phyloP scores from a whole-genome alignment of 2,329 filamentous ascomycete genomes.

The Penicillium sp. region DNA sequence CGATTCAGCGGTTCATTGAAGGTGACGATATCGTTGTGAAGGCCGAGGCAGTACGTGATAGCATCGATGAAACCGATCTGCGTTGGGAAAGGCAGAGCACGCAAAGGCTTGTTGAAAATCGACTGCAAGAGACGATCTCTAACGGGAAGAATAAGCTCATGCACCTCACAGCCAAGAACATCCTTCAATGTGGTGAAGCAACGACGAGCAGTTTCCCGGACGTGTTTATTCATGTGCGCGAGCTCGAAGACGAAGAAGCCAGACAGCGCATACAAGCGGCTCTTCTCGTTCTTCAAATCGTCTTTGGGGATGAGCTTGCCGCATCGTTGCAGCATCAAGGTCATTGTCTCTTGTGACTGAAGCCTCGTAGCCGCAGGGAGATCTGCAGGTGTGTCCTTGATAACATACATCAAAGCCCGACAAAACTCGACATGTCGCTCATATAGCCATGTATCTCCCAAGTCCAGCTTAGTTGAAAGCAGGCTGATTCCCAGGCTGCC shows the following conservation, averaged over 20 bases:
- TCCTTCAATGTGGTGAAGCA: constrained; percentile 79
- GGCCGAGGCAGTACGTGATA: constrained; percentile 87
- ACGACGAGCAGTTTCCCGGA: constrained; percentile 79
- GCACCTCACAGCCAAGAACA: constrained; percentile 72
- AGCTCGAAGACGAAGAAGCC: constrained; percentile 83
- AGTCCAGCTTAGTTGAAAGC: constrained; percentile 76
- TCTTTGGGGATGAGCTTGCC: constrained; percentile 77
- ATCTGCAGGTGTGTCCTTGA: constrained; percentile 96
- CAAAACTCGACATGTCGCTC: constrained; percentile 84
- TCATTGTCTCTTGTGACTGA: constrained; percentile 78
- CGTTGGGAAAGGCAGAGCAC: constrained; percentile 86
- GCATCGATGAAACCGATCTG: constrained; percentile 99
- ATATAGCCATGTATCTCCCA: constrained; percentile 80
- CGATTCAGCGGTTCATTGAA: constrained; percentile 92
- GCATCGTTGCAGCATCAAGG: constrained; percentile 73
- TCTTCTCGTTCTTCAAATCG: constrained; percentile 66
- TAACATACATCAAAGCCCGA: constrained; percentile 88
- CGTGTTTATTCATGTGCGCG: constrained; percentile 92
- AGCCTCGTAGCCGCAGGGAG: constrained; percentile 84
- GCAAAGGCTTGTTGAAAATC: constrained; percentile 91
- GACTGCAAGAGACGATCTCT: constrained; percentile 86
- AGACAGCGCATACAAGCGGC: constrained; percentile 72
- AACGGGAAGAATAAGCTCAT: constrained; percentile 84
- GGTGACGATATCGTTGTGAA: constrained; percentile 83
- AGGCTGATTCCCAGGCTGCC: constrained; percentile 88